phyloP scores from a whole-genome alignment of 768 basidiomycete genomes.

The Lentinula aciculospora region DNA sequence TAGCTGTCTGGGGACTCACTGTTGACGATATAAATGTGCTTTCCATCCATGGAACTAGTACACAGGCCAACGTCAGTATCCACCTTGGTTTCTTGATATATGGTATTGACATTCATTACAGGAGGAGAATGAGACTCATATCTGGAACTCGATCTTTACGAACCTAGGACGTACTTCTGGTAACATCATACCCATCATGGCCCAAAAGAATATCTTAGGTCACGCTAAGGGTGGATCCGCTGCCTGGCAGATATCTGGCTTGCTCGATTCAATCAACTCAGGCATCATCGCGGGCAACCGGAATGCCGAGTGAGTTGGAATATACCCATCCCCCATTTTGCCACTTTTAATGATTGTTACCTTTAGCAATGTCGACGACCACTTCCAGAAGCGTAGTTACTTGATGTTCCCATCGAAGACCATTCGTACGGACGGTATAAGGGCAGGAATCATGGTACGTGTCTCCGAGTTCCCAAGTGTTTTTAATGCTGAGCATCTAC shows the following conservation, averaged over 20 bases:
- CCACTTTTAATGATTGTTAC: background rate
- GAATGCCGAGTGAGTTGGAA: constrained; percentile 80
- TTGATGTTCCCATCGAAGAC: constrained; percentile 98
- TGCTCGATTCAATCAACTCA: constrained; percentile 77
- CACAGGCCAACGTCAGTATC: constrained; percentile 68
- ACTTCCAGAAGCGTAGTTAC: constrained; percentile 83
- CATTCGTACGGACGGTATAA: constrained; percentile 90
- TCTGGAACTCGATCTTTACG: constrained; percentile 95
- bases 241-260: constrained; percentile 93
- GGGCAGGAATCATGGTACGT: constrained; percentile 79
- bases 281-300: constrained; percentile 94
- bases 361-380: constrained; percentile 84
- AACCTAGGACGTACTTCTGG: constrained; percentile 85
- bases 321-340: background rate
- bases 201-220: constrained; percentile 95
- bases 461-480: too few relatives aligned
- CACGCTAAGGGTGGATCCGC: constrained; percentile 99
- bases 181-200: constrained; percentile 96
- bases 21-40: constrained; percentile 90
- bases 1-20: constrained; percentile 94
- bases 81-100: background rate
- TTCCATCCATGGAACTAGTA: constrained; percentile 88
- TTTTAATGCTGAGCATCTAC: constrained; percentile 9
- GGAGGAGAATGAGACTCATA: constrained; percentile 97
- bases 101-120: constrained; percentile 18